Conservation (phyloP, 768 basidiomycete species). For the Pisolithus marmoratus region DNA sequence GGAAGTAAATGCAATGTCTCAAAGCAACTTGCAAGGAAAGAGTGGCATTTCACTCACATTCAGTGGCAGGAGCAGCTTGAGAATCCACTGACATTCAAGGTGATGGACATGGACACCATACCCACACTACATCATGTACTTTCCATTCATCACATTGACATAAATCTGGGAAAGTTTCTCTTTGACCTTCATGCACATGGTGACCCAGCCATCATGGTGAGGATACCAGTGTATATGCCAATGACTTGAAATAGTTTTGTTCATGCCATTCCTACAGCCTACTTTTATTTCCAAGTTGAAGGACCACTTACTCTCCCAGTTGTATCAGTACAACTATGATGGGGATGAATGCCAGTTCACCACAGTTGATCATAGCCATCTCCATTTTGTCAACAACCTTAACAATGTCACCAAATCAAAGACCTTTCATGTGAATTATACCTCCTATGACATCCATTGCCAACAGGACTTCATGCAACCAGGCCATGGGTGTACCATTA, state of each 20-base stretch:
- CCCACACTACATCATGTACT: too few species aligned
- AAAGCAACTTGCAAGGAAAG: conserved; percentile 9
- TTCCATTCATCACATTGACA: too few species aligned
- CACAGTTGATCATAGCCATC: neutral
- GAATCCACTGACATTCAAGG: too few species aligned
- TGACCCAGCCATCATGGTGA: too few species aligned
- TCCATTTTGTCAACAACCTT: conserved; percentile 10
- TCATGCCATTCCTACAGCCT: neutral
- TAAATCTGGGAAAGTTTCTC: too few species aligned
- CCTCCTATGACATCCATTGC: conserved; percentile 15
- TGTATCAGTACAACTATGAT: conserved; percentile 9
- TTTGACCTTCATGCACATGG: too few species aligned
- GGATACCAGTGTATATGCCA: too few species aligned
- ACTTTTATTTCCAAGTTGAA: conserved; percentile 14
- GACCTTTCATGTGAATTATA: conserved; percentile 12
- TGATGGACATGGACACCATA: too few species aligned
- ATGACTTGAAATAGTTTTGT: too few species aligned
- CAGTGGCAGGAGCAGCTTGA: neutral
- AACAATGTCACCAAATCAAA: neutral
- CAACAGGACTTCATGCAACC: conserved; percentile 19
- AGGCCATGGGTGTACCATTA: conserved; percentile 10
- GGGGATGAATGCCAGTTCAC: conserved; percentile 9
- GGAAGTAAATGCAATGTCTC: conserved; percentile 17
- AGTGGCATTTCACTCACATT: conserved; percentile 4
- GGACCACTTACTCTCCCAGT: conserved; percentile 15